Evolutionary conservation across 2,329 filamentous ascomycete genomes (phyloP).

Genomic region (Sporothrix inflata): DNA sequence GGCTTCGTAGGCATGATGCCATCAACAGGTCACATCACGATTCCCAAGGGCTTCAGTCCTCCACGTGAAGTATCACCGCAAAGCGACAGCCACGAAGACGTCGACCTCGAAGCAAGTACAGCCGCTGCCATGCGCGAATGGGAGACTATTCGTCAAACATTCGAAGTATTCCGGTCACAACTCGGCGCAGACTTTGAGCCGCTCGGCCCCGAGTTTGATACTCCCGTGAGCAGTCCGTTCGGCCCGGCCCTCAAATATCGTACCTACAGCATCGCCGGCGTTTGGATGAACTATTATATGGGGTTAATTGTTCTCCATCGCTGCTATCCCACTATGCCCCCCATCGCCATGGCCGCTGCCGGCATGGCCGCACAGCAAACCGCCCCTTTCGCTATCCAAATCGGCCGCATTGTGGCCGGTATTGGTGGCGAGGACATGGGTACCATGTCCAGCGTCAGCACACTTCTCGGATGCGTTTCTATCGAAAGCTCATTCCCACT

Average conservation of each 20-base stretch:
- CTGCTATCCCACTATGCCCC: constrained; percentile 86
- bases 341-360: constrained; percentile 84
- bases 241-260: constrained; percentile 80
- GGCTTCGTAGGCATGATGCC: constrained; percentile 62
- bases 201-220: constrained; percentile 67
- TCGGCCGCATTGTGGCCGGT: constrained; percentile 81
- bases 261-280: constrained; percentile 81
- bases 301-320: constrained; percentile 80
- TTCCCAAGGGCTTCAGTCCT: constrained; percentile 60
- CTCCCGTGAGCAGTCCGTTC: constrained; percentile 72
- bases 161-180: constrained; percentile 66
- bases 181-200: constrained; percentile 78
- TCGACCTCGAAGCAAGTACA: constrained; percentile 66
- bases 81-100: constrained; percentile 52
- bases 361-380: constrained; percentile 76
- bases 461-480: constrained; percentile 76
- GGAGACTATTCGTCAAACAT: constrained; percentile 72
- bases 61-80: constrained; percentile 49
- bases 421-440: constrained; percentile 61
- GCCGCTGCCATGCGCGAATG: constrained; percentile 77
- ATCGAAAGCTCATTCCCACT: constrained; percentile 81
- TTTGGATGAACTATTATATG: constrained; percentile 89
- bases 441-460: constrained; percentile 65
- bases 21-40: constrained; percentile 52
- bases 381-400: constrained; percentile 67